phyloP scores from a whole-genome alignment of 306 rosid genomes.

The Gleditsia sinensis region DNA sequence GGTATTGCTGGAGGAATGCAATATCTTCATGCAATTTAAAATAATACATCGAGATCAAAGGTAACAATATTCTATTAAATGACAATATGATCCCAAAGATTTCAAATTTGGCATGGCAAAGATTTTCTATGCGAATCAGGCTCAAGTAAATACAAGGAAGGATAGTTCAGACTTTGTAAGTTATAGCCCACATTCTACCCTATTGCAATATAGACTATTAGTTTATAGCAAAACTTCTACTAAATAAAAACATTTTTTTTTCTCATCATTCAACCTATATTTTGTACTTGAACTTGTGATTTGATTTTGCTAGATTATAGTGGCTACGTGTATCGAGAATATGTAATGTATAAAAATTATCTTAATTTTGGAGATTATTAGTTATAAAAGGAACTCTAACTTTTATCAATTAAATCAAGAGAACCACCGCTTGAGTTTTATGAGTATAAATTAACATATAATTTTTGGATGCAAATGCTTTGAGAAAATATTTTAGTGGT shows the following conservation, averaged over 20 bases:
- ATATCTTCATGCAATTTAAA: constrained; percentile 37
- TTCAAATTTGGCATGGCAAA: constrained; percentile 49
- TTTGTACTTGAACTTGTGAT: not conserved
- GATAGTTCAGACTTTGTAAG: constrained; percentile 52
- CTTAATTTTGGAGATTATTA: constrained; percentile 22
- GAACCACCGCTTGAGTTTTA: constrained; percentile 11
- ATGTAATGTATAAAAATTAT: not conserved
- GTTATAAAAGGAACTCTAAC: constrained; percentile 11
- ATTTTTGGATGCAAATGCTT: too few species aligned
- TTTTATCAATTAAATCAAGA: not conserved
- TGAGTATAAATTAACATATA: constrained; percentile 21
- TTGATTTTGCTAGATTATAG: not conserved
- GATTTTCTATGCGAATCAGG: constrained; percentile 23
- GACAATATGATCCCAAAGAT: constrained; percentile 40
- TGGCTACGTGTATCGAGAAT: not conserved
- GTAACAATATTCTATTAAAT: constrained; percentile 41
- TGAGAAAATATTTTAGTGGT: too few species aligned
- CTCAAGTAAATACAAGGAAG: constrained; percentile 24
- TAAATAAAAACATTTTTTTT: too few species aligned
- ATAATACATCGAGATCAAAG: constrained; percentile 45
- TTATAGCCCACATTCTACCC: not conserved
- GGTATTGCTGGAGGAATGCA: constrained; percentile 30
- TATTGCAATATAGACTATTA: not conserved
- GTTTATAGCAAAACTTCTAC: not conserved
- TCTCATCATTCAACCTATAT: not conserved